Conservation (phyloP, 352 stramenopile genomes). For the Pythium rishiriense region DNA sequence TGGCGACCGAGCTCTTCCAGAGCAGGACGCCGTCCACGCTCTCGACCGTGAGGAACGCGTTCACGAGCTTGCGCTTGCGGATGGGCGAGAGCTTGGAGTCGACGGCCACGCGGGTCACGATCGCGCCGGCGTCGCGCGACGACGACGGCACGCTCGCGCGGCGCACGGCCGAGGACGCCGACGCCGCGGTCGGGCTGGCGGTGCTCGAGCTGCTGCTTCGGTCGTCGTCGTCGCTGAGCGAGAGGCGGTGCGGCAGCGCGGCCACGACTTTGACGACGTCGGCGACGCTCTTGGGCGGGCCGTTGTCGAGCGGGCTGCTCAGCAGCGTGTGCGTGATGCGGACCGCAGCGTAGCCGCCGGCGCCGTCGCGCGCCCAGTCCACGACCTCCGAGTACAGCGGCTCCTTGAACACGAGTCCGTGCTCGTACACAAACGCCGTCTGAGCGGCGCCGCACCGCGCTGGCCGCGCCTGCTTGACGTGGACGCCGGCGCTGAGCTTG, state of each 20-base stretch:
- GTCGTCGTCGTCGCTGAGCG: conserved; percentile 24
- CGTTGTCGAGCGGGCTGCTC: conserved; percentile 5
- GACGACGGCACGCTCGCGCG: background rate
- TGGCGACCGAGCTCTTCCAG: conserved; percentile 28
- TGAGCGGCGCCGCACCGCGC: conserved; percentile 47
- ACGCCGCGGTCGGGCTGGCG: background rate
- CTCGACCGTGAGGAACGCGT: conserved; percentile 30
- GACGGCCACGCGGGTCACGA: conserved; percentile 24
- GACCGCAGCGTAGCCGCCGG: conserved; percentile 5
- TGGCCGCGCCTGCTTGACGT: conserved; percentile 57
- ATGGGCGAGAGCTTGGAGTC: conserved; percentile 22
- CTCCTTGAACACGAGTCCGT: conserved; percentile 69
- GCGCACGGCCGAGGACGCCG: background rate
- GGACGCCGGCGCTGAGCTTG: conserved; percentile 66
- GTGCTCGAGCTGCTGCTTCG: conserved; percentile 9
- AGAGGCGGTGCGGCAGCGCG: conserved; percentile 15
- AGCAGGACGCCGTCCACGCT: conserved; percentile 8
- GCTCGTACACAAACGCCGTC: conserved; percentile 76
- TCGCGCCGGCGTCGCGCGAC: background rate
- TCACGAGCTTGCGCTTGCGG: conserved; percentile 33
- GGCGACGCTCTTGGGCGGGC: conserved; percentile 11
- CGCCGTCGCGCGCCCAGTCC: conserved; percentile 54
- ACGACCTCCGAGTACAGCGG: conserved; percentile 69
- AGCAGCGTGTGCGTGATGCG: conserved; percentile 23
- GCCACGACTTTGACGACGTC: conserved; percentile 25